Conservation (phyloP, 805 yeast species). For the Sungouiozyma ichnusensis region DNA sequence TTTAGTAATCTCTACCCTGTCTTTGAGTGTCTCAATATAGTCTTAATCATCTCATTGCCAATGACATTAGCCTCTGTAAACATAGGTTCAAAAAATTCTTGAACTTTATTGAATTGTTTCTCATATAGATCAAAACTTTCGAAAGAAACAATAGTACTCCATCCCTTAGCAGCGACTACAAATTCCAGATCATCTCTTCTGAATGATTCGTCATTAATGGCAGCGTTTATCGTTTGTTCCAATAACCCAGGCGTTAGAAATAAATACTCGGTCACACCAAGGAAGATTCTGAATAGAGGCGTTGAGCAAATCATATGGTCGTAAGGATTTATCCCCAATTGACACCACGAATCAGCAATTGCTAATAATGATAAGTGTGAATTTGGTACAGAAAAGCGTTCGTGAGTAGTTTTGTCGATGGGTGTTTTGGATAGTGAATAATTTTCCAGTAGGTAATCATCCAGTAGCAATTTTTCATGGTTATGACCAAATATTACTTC, state of each 20-base stretch:
- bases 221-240: slow-evolving; percentile 70
- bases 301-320: slow-evolving; percentile 96
- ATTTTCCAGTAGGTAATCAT: slow-evolving; percentile 67
- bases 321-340: slow-evolving; percentile 77
- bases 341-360: slow-evolving; percentile 90
- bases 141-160: slow-evolving; percentile 73
- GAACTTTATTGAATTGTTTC: slow-evolving; percentile 65
- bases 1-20: not conserved
- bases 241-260: slow-evolving; percentile 75
- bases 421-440: slow-evolving; percentile 71
- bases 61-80: slow-evolving; percentile 76
- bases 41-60: slow-evolving; percentile 90
- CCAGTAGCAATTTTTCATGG: slow-evolving; percentile 52
- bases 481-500: slow-evolving; percentile 64
- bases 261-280: slow-evolving; percentile 88
- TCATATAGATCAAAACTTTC: slow-evolving; percentile 68
- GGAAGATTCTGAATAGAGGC: slow-evolving; percentile 81
- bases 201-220: slow-evolving; percentile 54
- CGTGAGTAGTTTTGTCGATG: slow-evolving; percentile 33
- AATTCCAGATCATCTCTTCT: slow-evolving; percentile 88
- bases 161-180: slow-evolving; percentile 75
- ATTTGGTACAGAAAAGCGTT: slow-evolving; percentile 41
- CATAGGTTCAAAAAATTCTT: slow-evolving; percentile 76
- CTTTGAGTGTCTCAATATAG: slow-evolving; percentile 40
- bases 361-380: slow-evolving; percentile 84